Evolutionary conservation across 169 alveolate genomes (phyloP).

Genomic region (Plasmodium gallinaceum): DNA sequence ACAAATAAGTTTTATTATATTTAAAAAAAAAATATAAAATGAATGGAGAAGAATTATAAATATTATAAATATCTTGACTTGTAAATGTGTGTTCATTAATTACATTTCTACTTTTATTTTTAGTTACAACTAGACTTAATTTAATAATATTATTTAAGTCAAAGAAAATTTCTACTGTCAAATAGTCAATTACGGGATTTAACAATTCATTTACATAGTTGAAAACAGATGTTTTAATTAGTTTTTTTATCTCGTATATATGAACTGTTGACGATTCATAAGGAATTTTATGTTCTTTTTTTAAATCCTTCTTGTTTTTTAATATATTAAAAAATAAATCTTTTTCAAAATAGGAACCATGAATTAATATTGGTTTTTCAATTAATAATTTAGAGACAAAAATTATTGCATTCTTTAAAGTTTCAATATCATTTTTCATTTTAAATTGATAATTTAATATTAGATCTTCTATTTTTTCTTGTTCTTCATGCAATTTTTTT

Average conservation of each 20-base stretch:
- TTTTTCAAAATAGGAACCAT: slow-evolving; percentile 71
- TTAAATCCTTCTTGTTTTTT: slow-evolving; percentile 43
- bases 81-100: slow-evolving; percentile 31
- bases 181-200: slow-evolving; percentile 7
- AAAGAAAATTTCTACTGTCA: slow-evolving; percentile 41
- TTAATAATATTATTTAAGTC: slow-evolving; percentile 23
- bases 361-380: slow-evolving; percentile 81
- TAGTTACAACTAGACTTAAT: slow-evolving; percentile 17
- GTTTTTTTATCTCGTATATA: slow-evolving; percentile 1
- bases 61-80: slow-evolving; percentile 21
- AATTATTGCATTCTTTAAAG: slow-evolving; percentile 67
- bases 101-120: slow-evolving; percentile 2
- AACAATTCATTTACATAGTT: slow-evolving; percentile 3
- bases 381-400: slow-evolving; percentile 68
- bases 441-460: slow-evolving; percentile 66
- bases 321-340: slow-evolving; percentile 29
- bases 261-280: slow-evolving; percentile 43
- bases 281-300: not conserved
- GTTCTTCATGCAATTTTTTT: slow-evolving; percentile 78
- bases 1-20: slow-evolving; percentile 18
- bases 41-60: slow-evolving; percentile 45
- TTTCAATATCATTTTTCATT: slow-evolving; percentile 59
- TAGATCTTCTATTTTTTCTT: slow-evolving; percentile 80
- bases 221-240: slow-evolving; percentile 1
- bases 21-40: slow-evolving; percentile 28